A percentile compares a stretch with the other conserved stretches of the same genome.
These are phyloP conservation scores for Barnettozyma wickerhamii DNA, from an alignment of 805 yeast genomes.

Conservation along the genomic window DNA sequence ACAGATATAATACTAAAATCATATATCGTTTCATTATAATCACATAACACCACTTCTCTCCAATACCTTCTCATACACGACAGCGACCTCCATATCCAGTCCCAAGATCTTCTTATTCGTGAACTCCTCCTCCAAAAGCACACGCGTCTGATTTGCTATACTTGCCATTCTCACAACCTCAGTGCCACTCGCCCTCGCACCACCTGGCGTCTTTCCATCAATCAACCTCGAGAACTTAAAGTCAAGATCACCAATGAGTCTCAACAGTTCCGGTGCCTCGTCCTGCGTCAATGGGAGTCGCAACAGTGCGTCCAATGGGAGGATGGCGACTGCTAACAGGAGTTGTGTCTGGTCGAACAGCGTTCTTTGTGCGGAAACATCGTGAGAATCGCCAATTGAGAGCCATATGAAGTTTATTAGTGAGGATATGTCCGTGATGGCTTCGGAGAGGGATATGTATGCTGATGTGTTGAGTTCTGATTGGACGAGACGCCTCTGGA, in stretches of 20 bases:
- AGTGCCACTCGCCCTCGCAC: slow-evolving; percentile 37
- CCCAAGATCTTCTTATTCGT: slow-evolving; percentile 34
- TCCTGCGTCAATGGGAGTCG: slow-evolving; percentile 32
- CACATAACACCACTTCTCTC: slow-evolving; percentile 28
- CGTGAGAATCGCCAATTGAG: slow-evolving; percentile 38
- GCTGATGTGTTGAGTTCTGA: slow-evolving; percentile 32
- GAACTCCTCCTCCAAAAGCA: slow-evolving; percentile 34
- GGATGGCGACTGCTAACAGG: slow-evolving; percentile 60
- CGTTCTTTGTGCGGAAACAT: slow-evolving; percentile 23
- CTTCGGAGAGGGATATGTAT: slow-evolving; percentile 27
- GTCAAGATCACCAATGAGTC: slow-evolving; percentile 37
- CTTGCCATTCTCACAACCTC: slow-evolving; percentile 38
- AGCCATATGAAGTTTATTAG: slow-evolving; percentile 59
- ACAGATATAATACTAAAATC: not conserved
- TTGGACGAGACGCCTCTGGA: slow-evolving; percentile 51
- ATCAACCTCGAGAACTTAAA: slow-evolving; percentile 35
- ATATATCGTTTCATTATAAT: not conserved
- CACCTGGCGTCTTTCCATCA: slow-evolving; percentile 32
- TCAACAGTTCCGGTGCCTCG: slow-evolving; percentile 33
- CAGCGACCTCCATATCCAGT: slow-evolving; percentile 40
- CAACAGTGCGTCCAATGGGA: slow-evolving; percentile 55
- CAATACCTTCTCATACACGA: slow-evolving; percentile 38
- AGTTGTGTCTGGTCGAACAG: slow-evolving; percentile 60
- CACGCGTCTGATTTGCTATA: slow-evolving; percentile 49
- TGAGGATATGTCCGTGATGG: slow-evolving; percentile 42